A percentile compares a stretch with the other conserved stretches of the same genome.
Evolutionary conservation across 2,329 filamentous ascomycete species (phyloP).

Genomic region (Chrysoporthe cubensis): DNA sequence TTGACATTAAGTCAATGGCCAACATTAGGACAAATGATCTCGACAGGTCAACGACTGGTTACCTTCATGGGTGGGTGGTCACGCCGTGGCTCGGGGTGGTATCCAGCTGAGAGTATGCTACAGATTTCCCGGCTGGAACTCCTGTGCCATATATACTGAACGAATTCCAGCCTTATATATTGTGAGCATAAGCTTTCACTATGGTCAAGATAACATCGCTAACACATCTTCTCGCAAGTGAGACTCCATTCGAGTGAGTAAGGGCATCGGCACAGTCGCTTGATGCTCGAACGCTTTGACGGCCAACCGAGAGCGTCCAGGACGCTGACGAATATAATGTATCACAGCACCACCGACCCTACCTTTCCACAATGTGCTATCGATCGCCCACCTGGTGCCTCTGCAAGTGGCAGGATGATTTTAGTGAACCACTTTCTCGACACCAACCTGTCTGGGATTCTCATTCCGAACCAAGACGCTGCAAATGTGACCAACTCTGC

Average conservation of each 20-base stretch:
- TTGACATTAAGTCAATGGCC: slow-evolving; percentile 62
- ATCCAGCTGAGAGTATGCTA: not conserved
- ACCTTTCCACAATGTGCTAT: slow-evolving; percentile 68
- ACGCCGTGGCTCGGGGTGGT: not conserved
- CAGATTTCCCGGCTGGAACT: slow-evolving; percentile 25
- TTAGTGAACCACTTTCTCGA: slow-evolving; percentile 69
- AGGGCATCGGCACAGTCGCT: no score
- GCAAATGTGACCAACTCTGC: slow-evolving; percentile 52
- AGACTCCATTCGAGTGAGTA: slow-evolving; percentile 66
- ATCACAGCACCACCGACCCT: slow-evolving; percentile 50
- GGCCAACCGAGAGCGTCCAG: not conserved
- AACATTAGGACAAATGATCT: slow-evolving; percentile 69
- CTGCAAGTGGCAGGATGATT: slow-evolving; percentile 47
- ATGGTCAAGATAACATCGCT: not conserved
- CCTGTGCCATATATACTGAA: slow-evolving; percentile 65
- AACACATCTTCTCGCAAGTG: slow-evolving; percentile 37
- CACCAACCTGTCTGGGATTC: slow-evolving; percentile 40
- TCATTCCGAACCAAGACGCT: slow-evolving; percentile 35
- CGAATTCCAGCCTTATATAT: slow-evolving; percentile 58
- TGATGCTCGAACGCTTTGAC: not conserved
- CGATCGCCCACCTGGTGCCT: slow-evolving; percentile 58
- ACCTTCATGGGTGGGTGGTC: slow-evolving; percentile 65
- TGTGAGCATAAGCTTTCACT: not conserved
- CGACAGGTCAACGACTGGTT: slow-evolving; percentile 64
- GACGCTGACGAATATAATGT: not conserved